These are phyloP conservation scores for Pseudocercospora cruenta DNA, from an alignment of 2,329 filamentous ascomycete species.

Conservation along the genomic window DNA sequence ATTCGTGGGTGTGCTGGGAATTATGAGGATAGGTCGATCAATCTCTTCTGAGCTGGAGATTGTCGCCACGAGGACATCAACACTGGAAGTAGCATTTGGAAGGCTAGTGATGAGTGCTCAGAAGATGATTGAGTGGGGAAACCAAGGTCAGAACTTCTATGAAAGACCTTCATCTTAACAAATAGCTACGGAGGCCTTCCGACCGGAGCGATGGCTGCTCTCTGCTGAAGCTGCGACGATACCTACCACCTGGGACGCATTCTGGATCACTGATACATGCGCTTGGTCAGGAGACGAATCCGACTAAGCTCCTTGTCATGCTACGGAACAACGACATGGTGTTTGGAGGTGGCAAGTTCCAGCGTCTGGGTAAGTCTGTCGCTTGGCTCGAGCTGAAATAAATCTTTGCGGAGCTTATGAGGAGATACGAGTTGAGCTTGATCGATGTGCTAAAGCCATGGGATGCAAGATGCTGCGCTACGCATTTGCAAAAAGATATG, in stretches of 20 bases:
- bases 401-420: slow-evolving; percentile 14
- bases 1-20: too few species aligned
- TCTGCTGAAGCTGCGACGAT: slow-evolving; percentile 31
- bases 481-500: slow-evolving; percentile 15
- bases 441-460: slow-evolving; percentile 14
- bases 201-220: slow-evolving; percentile 56
- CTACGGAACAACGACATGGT: slow-evolving; percentile 28
- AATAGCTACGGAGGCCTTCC: slow-evolving; percentile 47
- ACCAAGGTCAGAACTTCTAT: slow-evolving; percentile 31
- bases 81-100: too few species aligned
- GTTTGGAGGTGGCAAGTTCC: slow-evolving; percentile 34
- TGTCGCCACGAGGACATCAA: too few species aligned
- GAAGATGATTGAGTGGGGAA: slow-evolving; percentile 5
- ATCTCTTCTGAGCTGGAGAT: too few species aligned
- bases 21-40: too few species aligned
- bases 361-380: slow-evolving; percentile 31
- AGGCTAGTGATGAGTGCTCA: too few species aligned
- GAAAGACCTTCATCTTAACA: slow-evolving; percentile 29
- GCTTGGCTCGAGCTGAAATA: slow-evolving; percentile 40
- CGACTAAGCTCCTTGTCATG: slow-evolving; percentile 13
- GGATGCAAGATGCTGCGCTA: slow-evolving; percentile 11
- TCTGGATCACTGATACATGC: slow-evolving; percentile 23
- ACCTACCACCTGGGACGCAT: neutral
- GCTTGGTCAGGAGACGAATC: slow-evolving; percentile 6
- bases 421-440: slow-evolving; percentile 14